A percentile compares a stretch with the other conserved stretches of the same genome.
Evolutionary conservation across 2,329 filamentous ascomycete species (phyloP).

Genomic region (Alternaria dauci): DNA sequence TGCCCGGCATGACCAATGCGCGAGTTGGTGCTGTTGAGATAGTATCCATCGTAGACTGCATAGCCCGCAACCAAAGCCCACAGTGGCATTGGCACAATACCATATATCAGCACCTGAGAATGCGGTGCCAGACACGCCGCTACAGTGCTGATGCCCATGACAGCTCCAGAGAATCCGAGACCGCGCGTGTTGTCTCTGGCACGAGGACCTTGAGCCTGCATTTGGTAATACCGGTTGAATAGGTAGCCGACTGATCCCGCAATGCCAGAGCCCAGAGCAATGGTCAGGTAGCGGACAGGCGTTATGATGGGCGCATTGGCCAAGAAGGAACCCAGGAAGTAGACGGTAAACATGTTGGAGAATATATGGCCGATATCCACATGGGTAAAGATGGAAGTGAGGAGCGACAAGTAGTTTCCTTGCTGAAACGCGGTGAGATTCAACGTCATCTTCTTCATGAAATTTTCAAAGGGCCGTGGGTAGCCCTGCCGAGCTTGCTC

Average conservation of each 20-base stretch:
- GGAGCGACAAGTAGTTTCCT: slow-evolving; percentile 49
- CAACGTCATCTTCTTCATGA: slow-evolving; percentile 46
- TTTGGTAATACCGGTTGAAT: slow-evolving; percentile 17
- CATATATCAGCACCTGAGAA: slow-evolving; percentile 44
- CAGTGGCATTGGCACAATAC: slow-evolving; percentile 53
- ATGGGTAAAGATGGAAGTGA: slow-evolving; percentile 55
- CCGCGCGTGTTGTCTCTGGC: slow-evolving; percentile 18
- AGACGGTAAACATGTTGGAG: slow-evolving; percentile 55
- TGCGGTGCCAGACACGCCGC: slow-evolving; percentile 52
- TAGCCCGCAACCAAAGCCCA: slow-evolving; percentile 49
- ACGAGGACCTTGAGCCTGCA: slow-evolving; percentile 3
- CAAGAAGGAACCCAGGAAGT: slow-evolving; percentile 49
- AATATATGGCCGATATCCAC: slow-evolving; percentile 45
- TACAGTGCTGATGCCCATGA: slow-evolving; percentile 52
- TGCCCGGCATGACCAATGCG: slow-evolving; percentile 55
- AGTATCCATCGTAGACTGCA: slow-evolving; percentile 51
- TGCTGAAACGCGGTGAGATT: slow-evolving; percentile 37
- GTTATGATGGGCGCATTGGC: slow-evolving; percentile 41
- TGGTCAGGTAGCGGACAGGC: slow-evolving; percentile 30
- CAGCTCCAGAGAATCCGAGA: slow-evolving; percentile 51
- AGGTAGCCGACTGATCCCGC: slow-evolving; percentile 32
- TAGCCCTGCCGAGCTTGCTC: slow-evolving; percentile 33
- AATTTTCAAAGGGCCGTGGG: slow-evolving; percentile 17
- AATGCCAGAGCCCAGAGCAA: slow-evolving; percentile 45
- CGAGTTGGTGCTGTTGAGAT: slow-evolving; percentile 41